Evolutionary conservation across 208 protist species (phyloP).

Genomic region (Acanthamoeba castellanii): DNA sequence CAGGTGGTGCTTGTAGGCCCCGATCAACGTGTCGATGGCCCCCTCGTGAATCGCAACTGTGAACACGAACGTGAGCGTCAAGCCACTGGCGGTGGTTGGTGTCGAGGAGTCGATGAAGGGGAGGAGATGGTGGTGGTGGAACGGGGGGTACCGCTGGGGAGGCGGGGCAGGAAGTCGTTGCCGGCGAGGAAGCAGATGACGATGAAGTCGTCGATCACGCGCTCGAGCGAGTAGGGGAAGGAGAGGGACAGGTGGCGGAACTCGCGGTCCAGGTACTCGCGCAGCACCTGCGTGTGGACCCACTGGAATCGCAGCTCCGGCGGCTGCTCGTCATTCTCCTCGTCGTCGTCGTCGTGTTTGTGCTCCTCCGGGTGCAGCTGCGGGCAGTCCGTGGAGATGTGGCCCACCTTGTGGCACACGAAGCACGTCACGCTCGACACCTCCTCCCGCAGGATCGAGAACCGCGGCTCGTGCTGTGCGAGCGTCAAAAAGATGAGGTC

Average conservation of each 20-base stretch:
- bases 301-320: slow-evolving; percentile 87
- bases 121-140: neutral
- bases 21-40: slow-evolving; percentile 6
- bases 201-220: slow-evolving; percentile 97
- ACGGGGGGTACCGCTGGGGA: slow-evolving; percentile 86
- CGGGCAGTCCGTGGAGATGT: slow-evolving; percentile 47
- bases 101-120: neutral
- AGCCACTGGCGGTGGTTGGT: too few relatives aligned
- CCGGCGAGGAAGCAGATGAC: slow-evolving; percentile 98
- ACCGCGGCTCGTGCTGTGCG: slow-evolving; percentile 91
- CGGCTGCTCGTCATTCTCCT: neutral
- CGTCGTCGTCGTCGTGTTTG: neutral
- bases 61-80: neutral
- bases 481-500: slow-evolving; percentile 93
- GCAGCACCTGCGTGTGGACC: slow-evolving; percentile 93
- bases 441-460: slow-evolving; percentile 90
- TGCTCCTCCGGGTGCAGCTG: slow-evolving; percentile 1
- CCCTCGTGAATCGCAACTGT: slow-evolving; percentile 33
- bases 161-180: slow-evolving; percentile 99
- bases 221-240: slow-evolving; percentile 92
- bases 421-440: slow-evolving; percentile 74
- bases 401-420: slow-evolving; percentile 60
- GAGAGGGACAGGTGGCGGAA: slow-evolving; percentile 78
- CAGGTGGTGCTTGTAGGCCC: slow-evolving; percentile 27
- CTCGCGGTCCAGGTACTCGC: slow-evolving; percentile 96